Conservation (phyloP, 495 filamentous ascomycete species). For the Immersiella caudata region DNA sequence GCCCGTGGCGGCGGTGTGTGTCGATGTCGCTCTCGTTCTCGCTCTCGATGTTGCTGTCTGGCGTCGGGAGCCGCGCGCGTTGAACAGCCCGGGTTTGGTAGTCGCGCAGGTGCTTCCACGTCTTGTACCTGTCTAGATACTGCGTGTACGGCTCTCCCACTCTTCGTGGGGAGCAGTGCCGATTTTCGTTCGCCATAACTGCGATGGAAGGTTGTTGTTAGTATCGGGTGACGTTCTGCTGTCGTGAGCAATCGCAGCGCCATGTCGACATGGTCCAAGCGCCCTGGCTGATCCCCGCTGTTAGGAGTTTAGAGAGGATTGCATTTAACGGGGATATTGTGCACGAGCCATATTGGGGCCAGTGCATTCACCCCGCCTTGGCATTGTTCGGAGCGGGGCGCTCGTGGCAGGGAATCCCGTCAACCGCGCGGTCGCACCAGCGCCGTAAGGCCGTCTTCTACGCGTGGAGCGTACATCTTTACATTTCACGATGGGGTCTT, state of each 20-base stretch:
- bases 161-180: conserved; percentile 8
- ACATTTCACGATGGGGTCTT: background rate
- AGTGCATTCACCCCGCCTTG: no score
- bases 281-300: background rate
- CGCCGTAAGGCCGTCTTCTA: no score
- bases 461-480: no score
- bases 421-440: no score
- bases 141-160: conserved; percentile 8
- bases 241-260: background rate
- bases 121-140: conserved; percentile 12
- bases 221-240: conserved; percentile 5
- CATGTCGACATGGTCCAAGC: background rate
- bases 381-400: no score
- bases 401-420: no score
- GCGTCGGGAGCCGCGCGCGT: conserved; percentile 10
- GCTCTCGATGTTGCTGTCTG: conserved; percentile 2
- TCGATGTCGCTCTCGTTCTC: background rate
- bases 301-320: background rate
- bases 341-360: background rate
- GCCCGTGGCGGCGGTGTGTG: background rate
- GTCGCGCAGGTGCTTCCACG: background rate
- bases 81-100: background rate
- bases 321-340: no score
- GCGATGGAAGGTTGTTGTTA: background rate
- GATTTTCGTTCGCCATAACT: background rate